Percentiles rank a stretch among this genome's conserved stretches.
phyloP scores from a whole-genome alignment of 805 yeast genomes.

The Ogataea thermomethanolica region DNA sequence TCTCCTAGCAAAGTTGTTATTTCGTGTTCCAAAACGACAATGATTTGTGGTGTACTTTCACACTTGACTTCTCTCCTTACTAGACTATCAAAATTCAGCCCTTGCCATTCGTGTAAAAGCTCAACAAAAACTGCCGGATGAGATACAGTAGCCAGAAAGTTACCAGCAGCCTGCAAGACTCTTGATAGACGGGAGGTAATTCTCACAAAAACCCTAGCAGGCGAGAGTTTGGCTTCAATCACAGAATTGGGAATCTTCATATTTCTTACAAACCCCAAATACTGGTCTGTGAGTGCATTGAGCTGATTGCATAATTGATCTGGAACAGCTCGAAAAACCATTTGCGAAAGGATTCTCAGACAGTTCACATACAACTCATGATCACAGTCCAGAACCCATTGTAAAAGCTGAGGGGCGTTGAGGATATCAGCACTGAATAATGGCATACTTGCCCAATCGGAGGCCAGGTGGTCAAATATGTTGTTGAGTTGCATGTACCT shows the following conservation, averaged over 20 bases:
- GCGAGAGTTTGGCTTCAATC: conserved; percentile 46
- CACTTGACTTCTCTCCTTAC: conserved; percentile 14
- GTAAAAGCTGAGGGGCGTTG: conserved; percentile 39
- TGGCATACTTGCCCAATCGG: conserved; percentile 42
- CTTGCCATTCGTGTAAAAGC: conserved; percentile 34
- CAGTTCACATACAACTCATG: conserved; percentile 51
- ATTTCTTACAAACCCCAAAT: conserved; percentile 41
- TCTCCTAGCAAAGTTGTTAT: conserved; percentile 23
- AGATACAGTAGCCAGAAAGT: conserved; percentile 45
- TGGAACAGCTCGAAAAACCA: conserved; percentile 60
- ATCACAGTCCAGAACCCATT: conserved; percentile 73
- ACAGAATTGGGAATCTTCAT: conserved; percentile 50
- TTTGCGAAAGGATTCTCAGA: conserved; percentile 57
- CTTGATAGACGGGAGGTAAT: conserved; percentile 20
- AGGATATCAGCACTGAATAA: too few relatives aligned
- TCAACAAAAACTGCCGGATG: conserved; percentile 33
- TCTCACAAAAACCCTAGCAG: conserved; percentile 36
- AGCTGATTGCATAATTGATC: conserved; percentile 51
- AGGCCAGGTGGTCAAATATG: conserved; percentile 48
- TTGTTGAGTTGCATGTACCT: conserved; percentile 65
- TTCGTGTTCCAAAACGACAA: conserved; percentile 36
- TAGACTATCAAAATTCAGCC: conserved; percentile 33
- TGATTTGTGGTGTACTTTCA: conserved; percentile 15
- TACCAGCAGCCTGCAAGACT: conserved; percentile 26
- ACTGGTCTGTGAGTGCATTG: conserved; percentile 48